Evolutionary conservation across 2,329 filamentous ascomycete genomes (phyloP).

Genomic region (Aspergillus intermedius): DNA sequence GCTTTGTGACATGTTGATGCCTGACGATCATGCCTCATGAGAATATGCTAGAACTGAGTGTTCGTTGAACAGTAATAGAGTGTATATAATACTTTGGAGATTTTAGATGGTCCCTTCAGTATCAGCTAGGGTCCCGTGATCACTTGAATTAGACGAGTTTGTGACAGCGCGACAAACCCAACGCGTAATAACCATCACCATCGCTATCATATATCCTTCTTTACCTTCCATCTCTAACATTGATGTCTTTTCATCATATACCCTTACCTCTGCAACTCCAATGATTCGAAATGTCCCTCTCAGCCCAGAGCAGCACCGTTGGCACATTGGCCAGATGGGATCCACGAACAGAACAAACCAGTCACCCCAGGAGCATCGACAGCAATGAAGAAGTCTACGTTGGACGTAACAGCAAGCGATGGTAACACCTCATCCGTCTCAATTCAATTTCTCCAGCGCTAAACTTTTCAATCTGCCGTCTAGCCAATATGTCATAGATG

Average conservation of each 20-base stretch:
- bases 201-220: too few species aligned
- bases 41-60: too few species aligned
- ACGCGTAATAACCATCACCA: neutral
- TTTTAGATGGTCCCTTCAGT: too few species aligned
- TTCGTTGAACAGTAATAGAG: too few species aligned
- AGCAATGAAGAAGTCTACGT: slow-evolving; percentile 29
- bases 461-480: slow-evolving; percentile 3
- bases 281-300: slow-evolving; percentile 1
- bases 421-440: slow-evolving; percentile 16
- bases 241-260: neutral
- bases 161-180: neutral
- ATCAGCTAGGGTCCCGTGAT: too few species aligned
- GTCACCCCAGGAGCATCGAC: slow-evolving; percentile 17
- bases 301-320: slow-evolving; percentile 6
- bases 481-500: slow-evolving; percentile 30
- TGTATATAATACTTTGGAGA: too few species aligned
- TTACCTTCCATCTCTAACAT: neutral
- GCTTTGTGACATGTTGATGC: neutral
- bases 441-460: slow-evolving; percentile 1
- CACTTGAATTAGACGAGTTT: too few species aligned
- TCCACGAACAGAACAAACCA: slow-evolving; percentile 8
- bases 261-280: neutral
- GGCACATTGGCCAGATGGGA: slow-evolving; percentile 20
- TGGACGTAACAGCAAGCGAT: slow-evolving; percentile 28
- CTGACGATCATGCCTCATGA: neutral